Conservation (phyloP, 1,284 basidiomycete genomes). For the Amylostereum areolatum region DNA sequence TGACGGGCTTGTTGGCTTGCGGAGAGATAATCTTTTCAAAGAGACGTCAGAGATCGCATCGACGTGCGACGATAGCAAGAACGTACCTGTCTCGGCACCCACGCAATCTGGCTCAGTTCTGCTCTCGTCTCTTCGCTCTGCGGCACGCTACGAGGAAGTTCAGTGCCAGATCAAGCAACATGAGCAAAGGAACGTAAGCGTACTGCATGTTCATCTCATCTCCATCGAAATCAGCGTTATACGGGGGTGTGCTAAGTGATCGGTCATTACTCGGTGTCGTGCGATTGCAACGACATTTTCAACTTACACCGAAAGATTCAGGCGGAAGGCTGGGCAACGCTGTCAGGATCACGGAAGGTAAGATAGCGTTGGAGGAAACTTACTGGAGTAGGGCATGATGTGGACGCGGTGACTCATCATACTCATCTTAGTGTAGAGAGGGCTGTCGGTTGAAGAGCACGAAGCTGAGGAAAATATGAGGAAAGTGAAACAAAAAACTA, state of each 20-base stretch:
- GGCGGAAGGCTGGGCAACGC: conserved; percentile 73
- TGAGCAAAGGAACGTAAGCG: conserved; percentile 24
- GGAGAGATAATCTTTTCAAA: conserved; percentile 87
- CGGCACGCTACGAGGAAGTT: conserved; percentile 62
- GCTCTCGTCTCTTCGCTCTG: conserved; percentile 99
- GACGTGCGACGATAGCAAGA: neutral
- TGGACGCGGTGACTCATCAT: conserved; percentile 99
- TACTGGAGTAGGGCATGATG: conserved; percentile 98
- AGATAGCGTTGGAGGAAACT: conserved; percentile 26
- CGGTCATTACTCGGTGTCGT: too few species aligned
- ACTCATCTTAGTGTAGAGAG: conserved; percentile 98
- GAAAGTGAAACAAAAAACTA: neutral
- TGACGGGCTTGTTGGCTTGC: conserved; percentile 99
- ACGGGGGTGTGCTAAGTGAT: conserved; percentile 65
- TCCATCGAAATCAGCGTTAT: conserved; percentile 98
- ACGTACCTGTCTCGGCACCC: conserved; percentile 92
- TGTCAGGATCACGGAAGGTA: neutral
- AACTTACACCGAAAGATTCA: conserved; percentile 93
- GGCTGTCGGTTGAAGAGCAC: conserved; percentile 99
- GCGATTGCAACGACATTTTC: neutral
- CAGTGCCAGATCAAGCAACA: neutral
- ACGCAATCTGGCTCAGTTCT: conserved; percentile 95
- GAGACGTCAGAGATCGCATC: neutral
- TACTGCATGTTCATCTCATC: conserved; percentile 99
- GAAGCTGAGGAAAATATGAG: conserved; percentile 45